Percentiles rank a stretch among this genome's conserved stretches.
phyloP scores from a whole-genome alignment of 352 stramenopile genomes.

The Phytophthora pisi region DNA sequence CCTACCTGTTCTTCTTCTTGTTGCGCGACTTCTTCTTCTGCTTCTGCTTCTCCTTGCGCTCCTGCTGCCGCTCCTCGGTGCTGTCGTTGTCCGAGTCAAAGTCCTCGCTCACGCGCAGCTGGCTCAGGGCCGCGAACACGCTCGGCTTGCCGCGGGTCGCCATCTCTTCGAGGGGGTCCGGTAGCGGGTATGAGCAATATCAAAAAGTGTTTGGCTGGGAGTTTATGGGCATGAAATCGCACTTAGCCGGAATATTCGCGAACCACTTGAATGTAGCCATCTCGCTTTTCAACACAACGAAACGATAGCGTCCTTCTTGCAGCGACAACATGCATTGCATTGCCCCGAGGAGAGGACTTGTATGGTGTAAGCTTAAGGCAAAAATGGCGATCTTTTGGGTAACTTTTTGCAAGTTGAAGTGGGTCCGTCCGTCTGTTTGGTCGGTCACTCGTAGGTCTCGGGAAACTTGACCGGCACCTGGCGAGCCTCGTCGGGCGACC shows the following conservation, averaged over 20 bases:
- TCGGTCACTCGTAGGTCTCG: slow-evolving; percentile 68
- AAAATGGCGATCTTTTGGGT: slow-evolving; percentile 23
- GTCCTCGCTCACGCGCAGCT: slow-evolving; percentile 36
- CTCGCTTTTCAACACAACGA: neutral
- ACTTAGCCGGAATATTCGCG: neutral
- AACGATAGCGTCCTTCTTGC: neutral
- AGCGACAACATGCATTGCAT: neutral
- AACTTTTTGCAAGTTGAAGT: slow-evolving; percentile 29
- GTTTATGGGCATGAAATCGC: neutral
- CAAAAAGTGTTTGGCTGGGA: slow-evolving; percentile 32
- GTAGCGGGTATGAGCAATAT: slow-evolving; percentile 10
- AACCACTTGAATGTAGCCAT: neutral
- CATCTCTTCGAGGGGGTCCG: slow-evolving; percentile 30
- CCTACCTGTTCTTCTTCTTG: slow-evolving; percentile 78
- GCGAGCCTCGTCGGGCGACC: slow-evolving; percentile 74
- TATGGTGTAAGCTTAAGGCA: neutral
- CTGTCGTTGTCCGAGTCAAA: slow-evolving; percentile 56
- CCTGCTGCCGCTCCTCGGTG: slow-evolving; percentile 54
- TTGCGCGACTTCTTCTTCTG: slow-evolving; percentile 74
- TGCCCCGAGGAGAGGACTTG: too few relatives aligned
- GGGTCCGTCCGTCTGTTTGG: neutral
- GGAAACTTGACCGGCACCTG: slow-evolving; percentile 73
- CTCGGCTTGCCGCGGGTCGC: slow-evolving; percentile 61
- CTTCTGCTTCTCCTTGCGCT: slow-evolving; percentile 70
- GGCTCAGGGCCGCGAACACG: slow-evolving; percentile 73